Conservation (phyloP, 2,329 filamentous ascomycete genomes). For the Pseudogymnoascus sp. region DNA sequence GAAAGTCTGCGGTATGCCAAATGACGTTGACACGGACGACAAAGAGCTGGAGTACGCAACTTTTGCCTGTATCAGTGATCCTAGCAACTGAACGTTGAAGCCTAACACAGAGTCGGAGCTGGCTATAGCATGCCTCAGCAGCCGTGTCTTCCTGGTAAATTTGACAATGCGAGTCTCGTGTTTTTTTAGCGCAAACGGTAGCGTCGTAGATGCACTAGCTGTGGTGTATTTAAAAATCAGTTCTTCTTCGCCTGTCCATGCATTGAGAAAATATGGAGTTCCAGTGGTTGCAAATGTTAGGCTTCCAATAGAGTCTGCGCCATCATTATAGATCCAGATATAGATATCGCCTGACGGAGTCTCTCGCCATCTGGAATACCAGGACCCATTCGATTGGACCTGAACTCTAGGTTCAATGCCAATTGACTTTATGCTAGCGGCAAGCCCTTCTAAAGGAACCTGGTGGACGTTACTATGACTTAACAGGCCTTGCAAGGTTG, state of each 20-base stretch:
- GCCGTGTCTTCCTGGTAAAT: background rate
- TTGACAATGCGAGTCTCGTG: constrained; percentile 35
- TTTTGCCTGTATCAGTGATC: background rate
- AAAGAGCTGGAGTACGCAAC: background rate
- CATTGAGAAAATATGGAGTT: constrained; percentile 33
- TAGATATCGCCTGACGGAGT: constrained; percentile 24
- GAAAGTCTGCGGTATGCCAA: background rate
- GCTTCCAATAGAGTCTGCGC: constrained; percentile 19
- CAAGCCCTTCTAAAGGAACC: constrained; percentile 26
- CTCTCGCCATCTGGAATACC: constrained; percentile 34
- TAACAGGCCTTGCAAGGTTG: constrained; percentile 14
- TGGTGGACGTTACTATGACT: constrained; percentile 30
- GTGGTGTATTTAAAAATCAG: constrained; percentile 29
- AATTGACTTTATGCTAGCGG: constrained; percentile 26
- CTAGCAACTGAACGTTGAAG: background rate
- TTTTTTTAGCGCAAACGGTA: constrained; percentile 31
- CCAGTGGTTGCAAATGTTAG: constrained; percentile 28
- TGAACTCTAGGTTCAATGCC: constrained; percentile 29
- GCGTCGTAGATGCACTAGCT: constrained; percentile 14
- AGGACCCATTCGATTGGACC: constrained; percentile 26
- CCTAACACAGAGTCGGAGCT: background rate
- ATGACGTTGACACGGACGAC: background rate
- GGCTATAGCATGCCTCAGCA: background rate
- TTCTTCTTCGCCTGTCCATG: constrained; percentile 35
- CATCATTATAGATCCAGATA: constrained; percentile 35